These are phyloP conservation scores for Petunia hybrid DNA, from an alignment of 305 asterid species.

Conservation along the genomic window DNA sequence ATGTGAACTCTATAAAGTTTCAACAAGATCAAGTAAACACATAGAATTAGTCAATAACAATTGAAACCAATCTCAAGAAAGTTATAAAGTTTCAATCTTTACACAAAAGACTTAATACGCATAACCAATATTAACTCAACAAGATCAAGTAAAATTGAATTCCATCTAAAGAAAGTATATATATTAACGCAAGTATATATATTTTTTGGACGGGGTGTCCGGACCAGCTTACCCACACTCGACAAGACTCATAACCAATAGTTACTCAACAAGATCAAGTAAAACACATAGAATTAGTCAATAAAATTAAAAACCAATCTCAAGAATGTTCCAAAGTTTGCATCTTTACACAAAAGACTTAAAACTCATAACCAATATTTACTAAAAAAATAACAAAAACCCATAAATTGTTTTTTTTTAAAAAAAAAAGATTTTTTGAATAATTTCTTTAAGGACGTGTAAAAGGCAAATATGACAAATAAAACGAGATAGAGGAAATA, in stretches of 20 bases:
- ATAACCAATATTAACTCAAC: neutral
- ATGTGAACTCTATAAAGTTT: neutral
- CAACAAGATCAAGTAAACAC: neutral
- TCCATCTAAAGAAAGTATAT: neutral
- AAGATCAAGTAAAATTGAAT: neutral
- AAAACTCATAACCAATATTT: neutral
- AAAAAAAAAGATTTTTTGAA: neutral
- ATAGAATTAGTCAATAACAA: conserved; percentile 7
- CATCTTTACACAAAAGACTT: neutral
- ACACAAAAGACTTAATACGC: neutral
- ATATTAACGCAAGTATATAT: neutral
- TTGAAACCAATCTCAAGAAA: neutral
- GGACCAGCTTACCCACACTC: too few relatives aligned
- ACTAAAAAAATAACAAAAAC: neutral
- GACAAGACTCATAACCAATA: too few relatives aligned
- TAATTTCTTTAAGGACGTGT: too few relatives aligned
- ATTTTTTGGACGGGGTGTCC: neutral
- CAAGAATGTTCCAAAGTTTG: neutral
- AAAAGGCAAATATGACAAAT: too few relatives aligned
- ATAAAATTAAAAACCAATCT: conserved; percentile 1
- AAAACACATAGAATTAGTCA: neutral
- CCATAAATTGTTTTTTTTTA: neutral
- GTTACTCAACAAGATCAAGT: neutral
- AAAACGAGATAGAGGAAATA: neutral
- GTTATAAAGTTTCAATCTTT: neutral